Base-by-base conservation (phyloP, 2,329 filamentous ascomycete genomes). In the Xylariaceae sp. region DNA sequence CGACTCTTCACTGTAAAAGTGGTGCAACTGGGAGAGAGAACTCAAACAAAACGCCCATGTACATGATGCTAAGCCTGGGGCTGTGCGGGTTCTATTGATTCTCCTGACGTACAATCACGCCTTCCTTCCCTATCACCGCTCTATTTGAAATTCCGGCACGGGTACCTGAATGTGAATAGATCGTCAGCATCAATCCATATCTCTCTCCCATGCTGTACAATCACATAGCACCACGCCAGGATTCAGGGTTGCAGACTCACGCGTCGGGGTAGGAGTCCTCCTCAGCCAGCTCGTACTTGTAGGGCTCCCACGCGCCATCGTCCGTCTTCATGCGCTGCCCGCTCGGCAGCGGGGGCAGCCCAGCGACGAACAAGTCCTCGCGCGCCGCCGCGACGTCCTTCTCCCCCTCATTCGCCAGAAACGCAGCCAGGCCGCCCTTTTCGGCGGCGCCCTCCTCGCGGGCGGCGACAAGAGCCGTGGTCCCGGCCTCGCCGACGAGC, bases 291-390 rank as follows among this genome's bases (percentile, higher is more conserved):
- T 64, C 62, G 51, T 93, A 78, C 61, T 80, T 76, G 59, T 88
- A 78, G 55, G 80, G 76, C 53, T 78, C 70, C 65, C 77, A 76
- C 41, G 67, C 57, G 27, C 70, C 53, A 27, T 52, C 70, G 29
- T 59, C 64, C 29, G 60, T 59, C 45, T 60, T 59, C 38, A 70
- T 50, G 46, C 67, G 75, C 59, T 79, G 63, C n/a, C 84, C 80
- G 51, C 78, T 79, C 12, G 90, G 92, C 52, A 83, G 64, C n/a
- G 92, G 92, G 37, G 92, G 92, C 61, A 98, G 60, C 2, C 90
- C 89, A 50, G 82, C 70, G 28, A 82, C 71, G 32, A 84, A 79
- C 43, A 95, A 59, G 36, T 89, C 75, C 46, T 64, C 57, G 21
- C 56, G 59, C 3, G 54, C 52, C 21, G 50, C 55, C 35, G 62